Percentiles rank a stretch among this genome's conserved stretches.
Conservation (phyloP, 192 early-diverging fungal genomes). For the Coemansia sp. region DNA sequence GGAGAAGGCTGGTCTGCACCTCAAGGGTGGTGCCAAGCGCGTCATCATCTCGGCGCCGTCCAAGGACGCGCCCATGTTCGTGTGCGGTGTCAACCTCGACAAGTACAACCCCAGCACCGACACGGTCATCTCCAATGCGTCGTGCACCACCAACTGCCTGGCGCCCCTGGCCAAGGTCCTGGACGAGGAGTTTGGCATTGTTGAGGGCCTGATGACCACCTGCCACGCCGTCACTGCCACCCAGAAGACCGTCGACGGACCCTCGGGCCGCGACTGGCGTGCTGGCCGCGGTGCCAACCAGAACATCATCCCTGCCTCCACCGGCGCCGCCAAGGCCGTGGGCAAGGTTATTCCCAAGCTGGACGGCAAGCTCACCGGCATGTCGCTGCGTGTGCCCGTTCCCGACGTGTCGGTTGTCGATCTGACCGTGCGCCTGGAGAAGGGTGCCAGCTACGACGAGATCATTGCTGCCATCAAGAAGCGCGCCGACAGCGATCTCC, state of each 20-base stretch:
- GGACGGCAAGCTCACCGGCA: constrained; percentile 96
- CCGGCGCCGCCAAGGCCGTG: constrained; percentile 99
- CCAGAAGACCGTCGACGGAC: constrained; percentile 99
- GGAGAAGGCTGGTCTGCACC: constrained; percentile 80
- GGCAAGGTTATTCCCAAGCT: constrained; percentile 94
- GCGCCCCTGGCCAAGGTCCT: constrained; percentile 97
- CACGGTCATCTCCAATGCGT: constrained; percentile 94
- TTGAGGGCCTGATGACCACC: constrained; percentile 98
- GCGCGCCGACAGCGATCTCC: constrained; percentile 74
- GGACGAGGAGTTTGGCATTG: constrained; percentile 92
- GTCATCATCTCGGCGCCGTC: constrained; percentile 98
- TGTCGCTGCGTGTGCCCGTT: constrained; percentile 96
- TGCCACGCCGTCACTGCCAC: constrained; percentile 98
- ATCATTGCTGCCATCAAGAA: constrained; percentile 87
- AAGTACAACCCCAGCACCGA: constrained; percentile 78
- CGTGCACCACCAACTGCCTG: constrained; percentile 99
- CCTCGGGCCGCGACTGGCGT: constrained; percentile 97
- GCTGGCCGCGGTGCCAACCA: constrained; percentile 93
- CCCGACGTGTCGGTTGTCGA: constrained; percentile 97
- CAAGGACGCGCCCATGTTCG: constrained; percentile 96
- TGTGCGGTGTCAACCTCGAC: constrained; percentile 94
- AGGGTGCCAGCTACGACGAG: constrained; percentile 86
- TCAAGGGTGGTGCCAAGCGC: constrained; percentile 96
- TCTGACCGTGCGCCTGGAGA: constrained; percentile 87
- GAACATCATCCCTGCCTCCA: constrained; percentile 98